Conservation (phyloP, 148 eudicot species). For the Salicornia ramosissima region DNA sequence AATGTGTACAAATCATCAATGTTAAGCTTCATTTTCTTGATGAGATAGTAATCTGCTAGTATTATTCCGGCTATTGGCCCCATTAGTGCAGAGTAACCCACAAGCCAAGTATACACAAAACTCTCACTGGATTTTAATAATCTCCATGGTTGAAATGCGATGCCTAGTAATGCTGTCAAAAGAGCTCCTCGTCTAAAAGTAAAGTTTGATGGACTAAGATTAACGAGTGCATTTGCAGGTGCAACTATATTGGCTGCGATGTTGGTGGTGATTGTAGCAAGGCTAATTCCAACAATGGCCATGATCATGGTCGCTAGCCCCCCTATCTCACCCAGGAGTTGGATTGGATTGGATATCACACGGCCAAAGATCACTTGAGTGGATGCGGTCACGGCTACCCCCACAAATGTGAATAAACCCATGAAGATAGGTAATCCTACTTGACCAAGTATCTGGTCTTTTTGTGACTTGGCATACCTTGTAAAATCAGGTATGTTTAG, state of each 20-base stretch:
- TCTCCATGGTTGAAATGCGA: constrained; percentile 92
- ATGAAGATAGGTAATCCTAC: constrained; percentile 75
- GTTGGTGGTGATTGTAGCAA: constrained; percentile 88
- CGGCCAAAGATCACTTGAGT: constrained; percentile 68
- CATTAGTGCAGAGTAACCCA: constrained; percentile 82
- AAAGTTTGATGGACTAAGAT: constrained; percentile 77
- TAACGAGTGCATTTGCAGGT: constrained; percentile 89
- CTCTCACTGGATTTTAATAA: constrained; percentile 83
- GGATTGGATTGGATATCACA: constrained; percentile 71
- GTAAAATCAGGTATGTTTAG: constrained; percentile 97
- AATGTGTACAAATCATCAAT: constrained; percentile 52
- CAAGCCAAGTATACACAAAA: constrained; percentile 95
- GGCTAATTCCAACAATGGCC: constrained; percentile 74
- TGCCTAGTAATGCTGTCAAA: constrained; percentile 78
- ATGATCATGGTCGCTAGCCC: constrained; percentile 54
- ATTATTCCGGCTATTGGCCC: constrained; percentile 89
- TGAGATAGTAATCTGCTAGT: constrained; percentile 71
- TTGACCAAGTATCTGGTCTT: constrained; percentile 82
- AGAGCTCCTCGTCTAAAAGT: constrained; percentile 75
- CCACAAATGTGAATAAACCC: constrained; percentile 92
- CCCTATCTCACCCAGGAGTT: constrained; percentile 70
- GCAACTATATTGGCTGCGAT: constrained; percentile 96
- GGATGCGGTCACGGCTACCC: constrained; percentile 83
- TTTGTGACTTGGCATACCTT: constrained; percentile 66
- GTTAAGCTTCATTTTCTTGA: constrained; percentile 40